Conservation (phyloP, 176 grass and related monocot genomes). For the Carex myosuroides region DNA sequence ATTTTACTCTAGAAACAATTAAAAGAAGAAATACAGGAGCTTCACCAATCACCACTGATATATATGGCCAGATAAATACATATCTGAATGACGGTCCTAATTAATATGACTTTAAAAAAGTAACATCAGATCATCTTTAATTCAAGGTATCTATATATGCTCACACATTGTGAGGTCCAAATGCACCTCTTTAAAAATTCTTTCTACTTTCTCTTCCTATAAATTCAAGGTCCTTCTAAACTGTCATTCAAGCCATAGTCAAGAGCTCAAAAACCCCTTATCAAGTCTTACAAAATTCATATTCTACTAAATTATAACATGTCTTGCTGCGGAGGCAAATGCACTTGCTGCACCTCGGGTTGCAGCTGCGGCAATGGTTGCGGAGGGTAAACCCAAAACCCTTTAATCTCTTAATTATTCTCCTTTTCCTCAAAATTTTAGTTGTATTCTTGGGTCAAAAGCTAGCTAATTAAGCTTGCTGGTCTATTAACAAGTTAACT, state of each 20-base stretch:
- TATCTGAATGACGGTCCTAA: background rate
- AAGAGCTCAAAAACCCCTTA: slow-evolving; percentile 5
- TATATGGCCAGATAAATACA: background rate
- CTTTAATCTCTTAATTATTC: background rate
- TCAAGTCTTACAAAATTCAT: background rate
- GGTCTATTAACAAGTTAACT: background rate
- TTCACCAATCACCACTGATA: too few species aligned
- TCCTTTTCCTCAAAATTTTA: background rate
- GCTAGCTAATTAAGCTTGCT: background rate
- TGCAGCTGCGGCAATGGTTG: slow-evolving; percentile 47
- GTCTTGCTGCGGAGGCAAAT: slow-evolving; percentile 49
- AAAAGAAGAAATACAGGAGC: too few species aligned
- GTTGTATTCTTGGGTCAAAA: background rate
- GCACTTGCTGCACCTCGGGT: slow-evolving; percentile 31
- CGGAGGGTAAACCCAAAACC: slow-evolving; percentile 23
- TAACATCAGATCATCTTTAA: background rate
- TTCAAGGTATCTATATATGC: background rate
- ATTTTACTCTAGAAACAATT: too few species aligned
- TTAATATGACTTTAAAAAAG: background rate
- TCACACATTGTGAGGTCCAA: slow-evolving; percentile 16
- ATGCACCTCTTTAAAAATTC: background rate
- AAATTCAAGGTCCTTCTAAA: slow-evolving; percentile 23
- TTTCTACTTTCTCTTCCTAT: background rate
- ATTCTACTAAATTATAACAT: slow-evolving; percentile 24
- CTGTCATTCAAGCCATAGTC: slow-evolving; percentile 24